Evolutionary conservation across 768 basidiomycete genomes (phyloP).

Genomic region (Collybiopsis luxurians): DNA sequence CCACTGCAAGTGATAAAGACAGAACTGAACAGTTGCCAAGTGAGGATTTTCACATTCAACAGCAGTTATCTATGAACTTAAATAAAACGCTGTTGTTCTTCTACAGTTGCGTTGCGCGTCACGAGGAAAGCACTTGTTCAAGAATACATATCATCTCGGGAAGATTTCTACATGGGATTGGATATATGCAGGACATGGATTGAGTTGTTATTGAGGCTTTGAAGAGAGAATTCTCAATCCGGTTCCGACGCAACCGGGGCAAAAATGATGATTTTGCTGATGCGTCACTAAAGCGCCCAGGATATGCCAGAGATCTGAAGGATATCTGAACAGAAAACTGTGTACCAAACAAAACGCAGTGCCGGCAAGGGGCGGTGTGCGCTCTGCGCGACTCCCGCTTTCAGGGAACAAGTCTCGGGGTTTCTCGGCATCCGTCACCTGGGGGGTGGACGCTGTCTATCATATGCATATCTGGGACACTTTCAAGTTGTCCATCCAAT

Average conservation of each 20-base stretch:
- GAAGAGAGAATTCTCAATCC: not conserved
- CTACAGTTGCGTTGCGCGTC: not conserved
- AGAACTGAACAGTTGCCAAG: not conserved
- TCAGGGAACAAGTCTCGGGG: not conserved
- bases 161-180: not conserved
- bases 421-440: not conserved
- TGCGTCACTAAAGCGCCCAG: slow-evolving; percentile 2
- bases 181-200: not conserved
- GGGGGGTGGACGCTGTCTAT: not conserved
- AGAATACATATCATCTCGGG: not conserved
- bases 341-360: too few relatives aligned
- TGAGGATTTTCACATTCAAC: not conserved
- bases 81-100: too few relatives aligned
- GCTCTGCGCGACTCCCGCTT: not conserved
- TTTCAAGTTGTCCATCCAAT: too few relatives aligned
- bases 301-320: too few relatives aligned
- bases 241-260: slow-evolving; percentile 7
- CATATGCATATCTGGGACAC: too few relatives aligned
- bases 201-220: not conserved
- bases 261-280: not conserved
- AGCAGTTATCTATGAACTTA: not conserved
- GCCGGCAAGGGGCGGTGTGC: too few relatives aligned
- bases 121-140: not conserved
- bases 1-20: too few relatives aligned
- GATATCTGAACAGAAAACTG: too few relatives aligned